A percentile compares a stretch with the other conserved stretches of the same genome.
These are phyloP conservation scores for Neostapfia colusana DNA, from an alignment of 176 grass and related monocot species.

Conservation along the genomic window DNA sequence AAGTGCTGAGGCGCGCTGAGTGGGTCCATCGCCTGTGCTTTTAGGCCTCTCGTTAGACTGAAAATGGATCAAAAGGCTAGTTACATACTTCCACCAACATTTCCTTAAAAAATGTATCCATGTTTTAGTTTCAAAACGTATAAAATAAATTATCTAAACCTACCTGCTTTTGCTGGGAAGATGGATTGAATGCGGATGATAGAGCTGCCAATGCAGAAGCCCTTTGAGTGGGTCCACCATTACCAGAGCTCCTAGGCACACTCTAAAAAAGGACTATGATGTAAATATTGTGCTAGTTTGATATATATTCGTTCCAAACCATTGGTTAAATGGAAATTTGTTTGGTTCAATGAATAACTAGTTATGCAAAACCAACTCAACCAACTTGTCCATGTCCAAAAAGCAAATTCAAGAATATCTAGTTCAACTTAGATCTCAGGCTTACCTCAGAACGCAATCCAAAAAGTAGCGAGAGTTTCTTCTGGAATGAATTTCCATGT, in stretches of 20 bases:
- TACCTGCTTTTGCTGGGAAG: conserved; percentile 46
- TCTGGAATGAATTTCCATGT: conserved; percentile 95
- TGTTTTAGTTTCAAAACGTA: not conserved
- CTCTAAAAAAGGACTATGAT: conserved; percentile 36
- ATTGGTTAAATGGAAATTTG: not conserved
- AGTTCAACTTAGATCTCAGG: conserved; percentile 18
- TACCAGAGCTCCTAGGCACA: conserved; percentile 50
- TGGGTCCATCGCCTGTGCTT: conserved; percentile 64
- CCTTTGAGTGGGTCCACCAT: conserved; percentile 80
- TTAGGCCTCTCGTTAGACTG: conserved; percentile 56
- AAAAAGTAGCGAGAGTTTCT: conserved; percentile 86
- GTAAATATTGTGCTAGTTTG: conserved; percentile 11
- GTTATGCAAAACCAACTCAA: conserved; percentile 9
- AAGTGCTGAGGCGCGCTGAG: conserved; percentile 80
- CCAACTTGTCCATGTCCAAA: not conserved
- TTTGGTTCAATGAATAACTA: conserved; percentile 7
- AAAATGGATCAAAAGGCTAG: conserved; percentile 18
- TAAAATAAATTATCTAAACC: not conserved
- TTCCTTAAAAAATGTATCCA: conserved; percentile 4
- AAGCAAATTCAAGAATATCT: not conserved
- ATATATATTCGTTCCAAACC: conserved; percentile 20
- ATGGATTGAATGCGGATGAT: conserved; percentile 87
- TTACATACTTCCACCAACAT: not conserved
- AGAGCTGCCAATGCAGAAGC: conserved; percentile 87
- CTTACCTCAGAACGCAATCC: conserved; percentile 83